Base-by-base conservation (phyloP, 2,329 filamentous ascomycete genomes). In the Bertia moriformis region DNA sequence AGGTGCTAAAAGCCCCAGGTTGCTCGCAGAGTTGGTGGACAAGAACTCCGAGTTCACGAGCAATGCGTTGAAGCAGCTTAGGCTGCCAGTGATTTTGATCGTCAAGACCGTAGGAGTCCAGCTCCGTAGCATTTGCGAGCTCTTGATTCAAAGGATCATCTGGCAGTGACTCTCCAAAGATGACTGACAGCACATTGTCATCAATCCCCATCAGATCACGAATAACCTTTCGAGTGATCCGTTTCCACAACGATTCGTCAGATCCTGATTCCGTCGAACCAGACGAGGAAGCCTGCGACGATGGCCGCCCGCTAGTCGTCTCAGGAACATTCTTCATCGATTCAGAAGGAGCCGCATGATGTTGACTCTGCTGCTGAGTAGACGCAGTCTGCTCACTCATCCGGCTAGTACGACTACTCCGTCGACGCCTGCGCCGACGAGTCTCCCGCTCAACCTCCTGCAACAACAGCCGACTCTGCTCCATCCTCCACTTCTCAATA, bases 161-260 rank as follows among this genome's bases (percentile, higher is more conserved):
- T 2, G 78, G 76, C 18, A 93, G 60, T 2, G 73, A 65, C 54
- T 95, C 87, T 12, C 91, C 91, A 41, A 96, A 80, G 5, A 98
- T 78, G 38, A 95, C 78, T 0, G 83, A 83, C 5, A 98, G 69
- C 15, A 91, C 66, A 38, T 74, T 73, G 45, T 95, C 86, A 49
- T 96, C 88, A 40, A 98, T 83, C 5, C 89, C 89, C 54, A 96
- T 83, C 33, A 98, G 62, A 52, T 95, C 87, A 39, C 78, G 75
- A 48, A 98, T 86, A 19, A 96, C 82, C 49, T 79, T 85, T 42
- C 83, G 75, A 2, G 89, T 93, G 38, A 96, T 74, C 10, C 81
- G 73, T 43, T 78, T 77, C 75, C 86, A 85, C 46, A 93, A 35
- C 10, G 32, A 35, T 15, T 35, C 32, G 7, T 35, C 32, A 10